Evolutionary conservation across 306 rosid species (phyloP).

Genomic region (Ochetophila trinervis): DNA sequence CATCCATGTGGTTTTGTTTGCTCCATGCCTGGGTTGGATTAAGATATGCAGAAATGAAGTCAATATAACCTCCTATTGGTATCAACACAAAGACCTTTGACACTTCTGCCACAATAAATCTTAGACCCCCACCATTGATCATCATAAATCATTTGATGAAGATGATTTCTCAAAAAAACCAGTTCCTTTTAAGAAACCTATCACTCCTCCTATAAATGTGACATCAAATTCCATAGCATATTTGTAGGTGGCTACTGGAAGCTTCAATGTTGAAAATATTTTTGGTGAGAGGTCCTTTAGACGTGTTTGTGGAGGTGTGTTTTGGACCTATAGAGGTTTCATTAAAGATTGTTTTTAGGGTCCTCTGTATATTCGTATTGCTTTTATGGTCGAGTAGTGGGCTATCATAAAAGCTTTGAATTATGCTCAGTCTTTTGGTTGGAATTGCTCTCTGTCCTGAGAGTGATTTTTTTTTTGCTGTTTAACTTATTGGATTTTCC

Average conservation of each 20-base stretch:
- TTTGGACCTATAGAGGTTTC: too few relatives aligned
- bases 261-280: conserved; percentile 83
- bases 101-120: conserved; percentile 49
- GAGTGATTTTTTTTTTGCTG: too few relatives aligned
- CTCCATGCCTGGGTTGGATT: too few relatives aligned
- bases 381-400: too few relatives aligned
- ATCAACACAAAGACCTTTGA: conserved; percentile 63
- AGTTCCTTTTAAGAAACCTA: conserved; percentile 44
- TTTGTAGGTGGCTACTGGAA: conserved; percentile 94
- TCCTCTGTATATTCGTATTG: too few relatives aligned
- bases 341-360: too few relatives aligned
- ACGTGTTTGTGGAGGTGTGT: too few relatives aligned
- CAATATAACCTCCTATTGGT: conserved; percentile 46
- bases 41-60: conserved; percentile 81
- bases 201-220: conserved; percentile 57
- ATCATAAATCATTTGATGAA: conserved; percentile 74
- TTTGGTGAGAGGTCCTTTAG: conserved; percentile 93
- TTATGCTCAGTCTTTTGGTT: too few relatives aligned
- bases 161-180: conserved; percentile 62
- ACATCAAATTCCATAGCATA: conserved; percentile 81
- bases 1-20: too few relatives aligned
- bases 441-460: too few relatives aligned
- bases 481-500: too few relatives aligned
- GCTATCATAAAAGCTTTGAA: too few relatives aligned
- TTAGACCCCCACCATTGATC: conserved; percentile 97